Evolutionary conservation across 2,329 filamentous ascomycete species (phyloP), one percentile per base, ranked within the genome.

Genomic region (Sporothrix humicola): DNA sequence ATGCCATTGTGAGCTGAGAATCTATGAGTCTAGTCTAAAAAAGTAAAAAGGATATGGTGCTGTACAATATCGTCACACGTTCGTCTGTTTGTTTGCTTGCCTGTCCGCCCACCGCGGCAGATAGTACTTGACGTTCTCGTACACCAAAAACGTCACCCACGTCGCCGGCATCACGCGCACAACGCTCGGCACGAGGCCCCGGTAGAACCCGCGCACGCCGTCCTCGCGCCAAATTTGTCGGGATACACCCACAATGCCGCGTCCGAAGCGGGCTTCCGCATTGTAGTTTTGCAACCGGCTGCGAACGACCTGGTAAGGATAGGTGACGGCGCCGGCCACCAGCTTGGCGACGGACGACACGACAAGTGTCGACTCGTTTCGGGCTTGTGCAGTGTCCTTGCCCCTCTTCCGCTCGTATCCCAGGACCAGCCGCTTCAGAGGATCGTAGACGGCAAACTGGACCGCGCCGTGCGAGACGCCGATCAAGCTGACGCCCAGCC

Each of bases 131-230:
- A 92, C 91, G 82, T 98, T 98, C 85, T 99, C 96, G 82, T 98
- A 98, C 31, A 98, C 95, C 78, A 99, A 82, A 80, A 99, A 98
- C 1, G 95, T 98, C 72, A 98, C 93, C 89, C 96, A 97, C 3
- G 96, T 98, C 46, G 94, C 95, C 3, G 96, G 96, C 81, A 99
- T 86, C 42, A 98, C 96, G 75, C 96, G 89, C 71, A 97, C 85
- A n/a, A 97, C 87, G 77, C 95, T 97, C 0, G 95, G 95, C 56
- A 93, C 90, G 73, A 98, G 84, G 1, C 96, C 96, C 77, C 95
- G 93, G 82, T 98, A 99, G 82, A 98, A 98, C 0, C 95, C 95
- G 10, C 87, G 84, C 46, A 92, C 74, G 0, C 96, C 95, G 79
- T 98, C 95, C 77, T 93, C 91, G 72, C 79, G 83, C 90, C 93